Conservation (phyloP, 139 green algal genomes). For the Trebouxia sp. region DNA sequence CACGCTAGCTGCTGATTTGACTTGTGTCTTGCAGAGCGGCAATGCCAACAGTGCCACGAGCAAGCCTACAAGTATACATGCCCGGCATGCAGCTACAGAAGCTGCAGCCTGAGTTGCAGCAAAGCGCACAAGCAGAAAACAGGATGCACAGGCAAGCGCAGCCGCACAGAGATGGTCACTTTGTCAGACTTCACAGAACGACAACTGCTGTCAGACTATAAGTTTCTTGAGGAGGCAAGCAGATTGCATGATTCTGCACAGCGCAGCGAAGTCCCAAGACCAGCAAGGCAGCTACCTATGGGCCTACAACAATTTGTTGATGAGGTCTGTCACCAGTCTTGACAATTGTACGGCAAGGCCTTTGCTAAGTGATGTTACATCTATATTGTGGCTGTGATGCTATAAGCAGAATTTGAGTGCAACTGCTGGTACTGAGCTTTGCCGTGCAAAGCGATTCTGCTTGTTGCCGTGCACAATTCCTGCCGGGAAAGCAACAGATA, state of each 20-base stretch:
- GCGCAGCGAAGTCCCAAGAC: conserved; percentile 45
- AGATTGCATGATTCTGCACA: conserved; percentile 50
- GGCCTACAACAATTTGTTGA: conserved; percentile 54
- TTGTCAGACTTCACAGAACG: conserved; percentile 42
- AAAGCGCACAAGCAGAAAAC: conserved; percentile 61
- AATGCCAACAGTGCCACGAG: conserved; percentile 40
- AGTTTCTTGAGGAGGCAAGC: conserved; percentile 59
- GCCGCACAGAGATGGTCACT: conserved; percentile 62
- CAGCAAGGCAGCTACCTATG: conserved; percentile 51
- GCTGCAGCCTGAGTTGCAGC: conserved; percentile 68
- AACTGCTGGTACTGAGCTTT: too few relatives aligned
- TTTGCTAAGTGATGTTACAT: too few relatives aligned
- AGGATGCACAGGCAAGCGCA: conserved; percentile 68
- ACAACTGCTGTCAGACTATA: conserved; percentile 64
- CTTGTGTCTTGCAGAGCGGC: not conserved
- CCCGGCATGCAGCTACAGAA: conserved; percentile 60
- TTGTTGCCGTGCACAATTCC: too few relatives aligned
- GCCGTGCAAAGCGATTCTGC: too few relatives aligned
- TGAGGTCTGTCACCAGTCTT: too few relatives aligned
- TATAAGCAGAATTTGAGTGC: too few relatives aligned
- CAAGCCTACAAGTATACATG: conserved; percentile 62
- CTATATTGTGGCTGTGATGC: too few relatives aligned
- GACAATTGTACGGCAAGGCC: too few relatives aligned
- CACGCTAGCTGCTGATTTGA: too few relatives aligned
- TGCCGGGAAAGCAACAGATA: too few relatives aligned